Conservation (phyloP, 257 asterid genomes). For the Plectranthus barbatus region DNA sequence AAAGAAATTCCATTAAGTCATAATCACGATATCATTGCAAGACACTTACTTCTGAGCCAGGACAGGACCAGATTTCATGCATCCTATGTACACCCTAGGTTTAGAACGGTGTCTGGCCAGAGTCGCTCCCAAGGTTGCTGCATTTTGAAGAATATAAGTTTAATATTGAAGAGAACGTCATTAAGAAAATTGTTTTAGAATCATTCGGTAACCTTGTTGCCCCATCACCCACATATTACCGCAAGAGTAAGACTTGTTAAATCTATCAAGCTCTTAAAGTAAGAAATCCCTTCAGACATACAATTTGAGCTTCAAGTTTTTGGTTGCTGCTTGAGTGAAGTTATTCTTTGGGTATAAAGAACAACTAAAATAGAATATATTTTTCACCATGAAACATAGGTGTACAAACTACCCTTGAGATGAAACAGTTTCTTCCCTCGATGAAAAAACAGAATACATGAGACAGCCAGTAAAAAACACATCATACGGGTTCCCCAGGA, state of each 20-base stretch:
- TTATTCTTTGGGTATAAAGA: neutral
- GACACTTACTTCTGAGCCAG: slow-evolving; percentile 75
- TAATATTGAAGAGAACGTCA: neutral
- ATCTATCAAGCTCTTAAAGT: neutral
- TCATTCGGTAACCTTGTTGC: neutral
- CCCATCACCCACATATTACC: neutral
- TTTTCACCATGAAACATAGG: neutral
- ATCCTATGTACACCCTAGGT: slow-evolving; percentile 78
- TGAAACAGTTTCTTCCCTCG: neutral
- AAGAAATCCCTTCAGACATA: neutral
- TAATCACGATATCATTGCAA: neutral
- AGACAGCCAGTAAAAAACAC: neutral
- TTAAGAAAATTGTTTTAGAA: too few species aligned
- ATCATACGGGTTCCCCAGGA: neutral
- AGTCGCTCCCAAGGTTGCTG: slow-evolving; percentile 78
- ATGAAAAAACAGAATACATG: neutral
- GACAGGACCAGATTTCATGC: slow-evolving; percentile 97
- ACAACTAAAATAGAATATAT: neutral
- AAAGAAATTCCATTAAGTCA: neutral
- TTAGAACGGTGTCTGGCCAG: slow-evolving; percentile 69
- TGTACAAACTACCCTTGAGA: neutral
- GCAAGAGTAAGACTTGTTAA: too few species aligned
- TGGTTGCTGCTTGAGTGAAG: neutral
- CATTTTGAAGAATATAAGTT: slow-evolving; percentile 7
- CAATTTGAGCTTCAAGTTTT: slow-evolving; percentile 3